Conservation (phyloP, 2,329 filamentous ascomycete genomes). For the Penicillium sumatraense region DNA sequence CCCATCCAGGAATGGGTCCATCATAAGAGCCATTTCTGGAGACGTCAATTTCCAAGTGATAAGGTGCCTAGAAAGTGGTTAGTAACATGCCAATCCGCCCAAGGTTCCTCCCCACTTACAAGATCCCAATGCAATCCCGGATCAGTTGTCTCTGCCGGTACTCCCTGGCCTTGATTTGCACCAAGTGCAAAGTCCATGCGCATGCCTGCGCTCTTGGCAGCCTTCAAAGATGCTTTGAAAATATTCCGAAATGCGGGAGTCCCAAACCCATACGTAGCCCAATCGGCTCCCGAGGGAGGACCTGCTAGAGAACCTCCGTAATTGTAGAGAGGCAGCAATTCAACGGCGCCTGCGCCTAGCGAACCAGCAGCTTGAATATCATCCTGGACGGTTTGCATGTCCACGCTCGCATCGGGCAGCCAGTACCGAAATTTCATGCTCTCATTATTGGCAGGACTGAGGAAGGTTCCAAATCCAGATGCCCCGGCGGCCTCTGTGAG, state of each 20-base stretch:
- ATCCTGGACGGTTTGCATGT: not conserved
- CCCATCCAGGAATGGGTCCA: not conserved
- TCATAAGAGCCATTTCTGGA: not conserved
- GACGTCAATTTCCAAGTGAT: not conserved
- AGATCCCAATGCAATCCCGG: conserved; percentile 35
- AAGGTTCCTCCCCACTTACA: not conserved
- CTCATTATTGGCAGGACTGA: not conserved
- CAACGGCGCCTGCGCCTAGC: conserved; percentile 43
- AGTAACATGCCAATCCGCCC: not conserved
- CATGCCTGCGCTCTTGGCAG: conserved; percentile 33
- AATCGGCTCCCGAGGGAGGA: conserved; percentile 32
- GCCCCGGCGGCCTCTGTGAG: not conserved
- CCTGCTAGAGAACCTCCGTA: conserved; percentile 32
- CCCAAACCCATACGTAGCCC: conserved; percentile 47
- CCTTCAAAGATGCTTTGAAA: conserved; percentile 34
- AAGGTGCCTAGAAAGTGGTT: not conserved
- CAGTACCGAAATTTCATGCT: not conserved
- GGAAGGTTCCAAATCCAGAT: not conserved
- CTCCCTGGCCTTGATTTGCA: conserved; percentile 53
- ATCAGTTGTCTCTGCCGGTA: conserved; percentile 41
- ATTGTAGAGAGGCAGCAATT: conserved; percentile 45
- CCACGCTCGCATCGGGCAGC: not conserved
- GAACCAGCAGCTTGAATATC: conserved; percentile 13
- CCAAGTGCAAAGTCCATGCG: conserved; percentile 53
- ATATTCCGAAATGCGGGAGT: conserved; percentile 36